Base-by-base conservation (phyloP, 495 filamentous ascomycete species). In the Bacidia rubella region DNA sequence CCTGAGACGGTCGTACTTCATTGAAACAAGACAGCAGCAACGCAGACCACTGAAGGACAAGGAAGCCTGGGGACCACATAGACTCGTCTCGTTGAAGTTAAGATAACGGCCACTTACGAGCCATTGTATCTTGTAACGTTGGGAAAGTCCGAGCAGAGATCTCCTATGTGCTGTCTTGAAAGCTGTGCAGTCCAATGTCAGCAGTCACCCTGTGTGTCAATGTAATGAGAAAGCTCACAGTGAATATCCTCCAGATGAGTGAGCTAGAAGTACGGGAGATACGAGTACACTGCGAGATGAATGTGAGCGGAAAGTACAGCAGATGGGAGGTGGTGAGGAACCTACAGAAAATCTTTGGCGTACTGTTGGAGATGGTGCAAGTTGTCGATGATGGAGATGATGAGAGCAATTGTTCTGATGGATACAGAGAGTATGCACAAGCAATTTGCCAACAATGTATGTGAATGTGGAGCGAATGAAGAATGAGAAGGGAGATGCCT, bases 401-500 rank as follows among this genome's bases (percentile, higher is more conserved):
- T 62, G 54, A 70, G 72, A 64, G 66, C 64, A 63, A 65, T 61
- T 66, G 67, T 63, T 66, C 61, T 67, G 72, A 70, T 68, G 70
- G 75, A 68, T 64, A 54, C 58, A 58, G 70, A 67, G 61, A 59
- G 61, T 62, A 57, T 62, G 51, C 54, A 58, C 64, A 68, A 74
- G 69, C 68, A 74, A 72, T 63, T 73, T 73, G 66, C 47, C 72
- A 72, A 70, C 65, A 65, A 71, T 71, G 71, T 17, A 35, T 69
- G 63, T 73, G 71, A 75, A 70, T 69, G 63, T 69, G 63, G 62
- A 65, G 65, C 47, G 25, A 38, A 50, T 21, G 47, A 50, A 25
- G 29, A 25, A 50, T 32, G 29, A 38, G 47, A 50, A 50, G 47
- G 62, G 64, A 69, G 63, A 66, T 67, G 65, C 59, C 38, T 7